phyloP scores from a whole-genome alignment of 169 alveolate species.

The Plasmodium cynomolgi region DNA sequence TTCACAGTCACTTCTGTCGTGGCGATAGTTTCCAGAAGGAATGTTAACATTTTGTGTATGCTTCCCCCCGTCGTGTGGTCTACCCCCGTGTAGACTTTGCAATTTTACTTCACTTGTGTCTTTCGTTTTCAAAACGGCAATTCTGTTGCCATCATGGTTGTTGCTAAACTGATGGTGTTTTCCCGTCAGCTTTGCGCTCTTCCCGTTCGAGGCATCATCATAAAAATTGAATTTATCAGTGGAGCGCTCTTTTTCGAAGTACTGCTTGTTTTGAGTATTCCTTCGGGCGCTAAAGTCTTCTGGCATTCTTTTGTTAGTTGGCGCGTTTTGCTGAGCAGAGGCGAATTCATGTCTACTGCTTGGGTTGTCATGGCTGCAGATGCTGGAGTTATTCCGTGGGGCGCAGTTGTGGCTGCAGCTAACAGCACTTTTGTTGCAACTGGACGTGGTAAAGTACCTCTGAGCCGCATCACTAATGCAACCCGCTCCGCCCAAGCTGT shows the following conservation, averaged over 20 bases:
- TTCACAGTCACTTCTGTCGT: not conserved
- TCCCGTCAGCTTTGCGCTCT: slow-evolving; percentile 1
- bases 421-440: not conserved
- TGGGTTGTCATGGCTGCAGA: not conserved
- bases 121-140: slow-evolving; percentile 1
- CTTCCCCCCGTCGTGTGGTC: not conserved
- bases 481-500: not conserved
- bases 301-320: not conserved
- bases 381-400: slow-evolving; percentile 4
- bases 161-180: not conserved
- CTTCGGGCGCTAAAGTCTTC: slow-evolving; percentile 7
- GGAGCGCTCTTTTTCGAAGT: not conserved
- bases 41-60: not conserved
- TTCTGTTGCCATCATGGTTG: not conserved
- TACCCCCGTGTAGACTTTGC: not conserved
- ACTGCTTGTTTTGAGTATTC: slow-evolving; percentile 1
- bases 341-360: not conserved
- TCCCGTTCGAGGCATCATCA: not conserved
- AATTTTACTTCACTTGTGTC: not conserved
- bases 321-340: not conserved
- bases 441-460: not conserved
- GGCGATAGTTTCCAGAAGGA: not conserved
- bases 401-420: not conserved
- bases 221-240: not conserved
- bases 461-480: not conserved